Percentiles rank a stretch among this genome's conserved stretches.
Conservation (phyloP, 2,329 filamentous ascomycete genomes). For the Metarhizium brunneum region DNA sequence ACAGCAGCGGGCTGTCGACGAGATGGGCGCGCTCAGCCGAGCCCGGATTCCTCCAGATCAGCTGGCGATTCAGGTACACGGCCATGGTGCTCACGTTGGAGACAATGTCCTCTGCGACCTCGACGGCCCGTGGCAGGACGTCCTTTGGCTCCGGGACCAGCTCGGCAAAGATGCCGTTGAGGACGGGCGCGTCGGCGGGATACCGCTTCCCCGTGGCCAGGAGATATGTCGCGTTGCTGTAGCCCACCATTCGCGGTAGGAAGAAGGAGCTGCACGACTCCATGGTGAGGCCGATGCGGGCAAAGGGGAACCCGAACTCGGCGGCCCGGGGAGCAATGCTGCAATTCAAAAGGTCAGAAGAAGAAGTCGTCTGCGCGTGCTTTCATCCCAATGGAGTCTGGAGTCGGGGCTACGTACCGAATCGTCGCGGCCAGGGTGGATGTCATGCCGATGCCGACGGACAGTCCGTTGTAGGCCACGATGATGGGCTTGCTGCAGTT, state of each 20-base stretch:
- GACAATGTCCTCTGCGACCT: slow-evolving; percentile 4
- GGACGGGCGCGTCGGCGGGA: too few species aligned
- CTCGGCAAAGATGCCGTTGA: slow-evolving; percentile 3
- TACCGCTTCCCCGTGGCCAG: too few species aligned
- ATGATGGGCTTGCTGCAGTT: slow-evolving; percentile 11
- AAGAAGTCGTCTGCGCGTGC: too few species aligned
- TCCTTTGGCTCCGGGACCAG: slow-evolving; percentile 4
- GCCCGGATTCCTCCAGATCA: slow-evolving; percentile 6
- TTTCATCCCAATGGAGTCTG: neutral
- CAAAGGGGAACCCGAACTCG: too few species aligned
- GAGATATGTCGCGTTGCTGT: too few species aligned
- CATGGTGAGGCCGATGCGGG: too few species aligned
- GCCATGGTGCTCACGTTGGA: slow-evolving; percentile 5
- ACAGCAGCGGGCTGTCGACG: neutral
- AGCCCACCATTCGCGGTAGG: too few species aligned
- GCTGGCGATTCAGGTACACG: slow-evolving; percentile 4
- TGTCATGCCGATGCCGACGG: slow-evolving; percentile 10
- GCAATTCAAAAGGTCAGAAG: too few species aligned
- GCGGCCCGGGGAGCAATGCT: too few species aligned
- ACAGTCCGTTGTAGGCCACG: slow-evolving; percentile 10
- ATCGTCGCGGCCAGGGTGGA: slow-evolving; percentile 9
- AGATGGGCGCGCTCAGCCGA: slow-evolving; percentile 4
- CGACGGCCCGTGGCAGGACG: slow-evolving; percentile 4
- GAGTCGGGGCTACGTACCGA: neutral
- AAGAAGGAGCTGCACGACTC: too few species aligned